These are phyloP conservation scores for Stachybotrys echinatus DNA, from an alignment of 2,329 filamentous ascomycete genomes.

Conservation along the genomic window DNA sequence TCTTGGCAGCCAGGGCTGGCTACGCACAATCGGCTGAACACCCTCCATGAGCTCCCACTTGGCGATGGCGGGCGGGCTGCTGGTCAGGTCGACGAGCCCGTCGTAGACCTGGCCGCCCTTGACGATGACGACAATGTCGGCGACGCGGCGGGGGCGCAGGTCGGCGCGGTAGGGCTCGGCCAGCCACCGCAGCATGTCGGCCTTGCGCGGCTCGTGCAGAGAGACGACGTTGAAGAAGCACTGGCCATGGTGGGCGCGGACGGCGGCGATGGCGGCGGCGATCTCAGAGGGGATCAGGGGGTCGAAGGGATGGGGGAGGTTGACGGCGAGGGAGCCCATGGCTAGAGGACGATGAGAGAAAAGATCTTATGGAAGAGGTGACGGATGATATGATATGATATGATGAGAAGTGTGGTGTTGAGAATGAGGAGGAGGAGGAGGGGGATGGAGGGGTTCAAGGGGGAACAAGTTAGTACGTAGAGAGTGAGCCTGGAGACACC, in stretches of 20 bases:
- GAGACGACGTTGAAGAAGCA: conserved; percentile 85
- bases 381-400: not conserved
- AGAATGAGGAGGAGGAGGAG: too few relatives aligned
- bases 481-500: too few relatives aligned
- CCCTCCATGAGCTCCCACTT: conserved; percentile 72
- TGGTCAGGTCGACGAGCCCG: conserved; percentile 68
- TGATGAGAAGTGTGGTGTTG: too few relatives aligned
- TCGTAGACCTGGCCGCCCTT: conserved; percentile 77
- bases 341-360: not conserved
- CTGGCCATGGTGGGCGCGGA: conserved; percentile 64
- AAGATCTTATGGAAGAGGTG: not conserved
- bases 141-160: conserved; percentile 63
- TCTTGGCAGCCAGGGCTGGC: not conserved
- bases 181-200: conserved; percentile 76
- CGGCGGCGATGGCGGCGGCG: conserved; percentile 59
- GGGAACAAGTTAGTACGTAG: too few relatives aligned
- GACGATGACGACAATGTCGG: conserved; percentile 79
- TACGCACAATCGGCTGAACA: conserved; percentile 70
- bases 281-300: conserved; percentile 56
- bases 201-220: conserved; percentile 79
- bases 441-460: too few relatives aligned
- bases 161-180: conserved; percentile 53
- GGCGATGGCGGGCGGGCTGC: conserved; percentile 51
- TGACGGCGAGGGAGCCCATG: not conserved
- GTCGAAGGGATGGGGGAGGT: conserved; percentile 18